Percentiles rank a stretch among this genome's conserved stretches.
Conservation (phyloP, 208 protist species). For the Acanthamoeba triangularis region DNA sequence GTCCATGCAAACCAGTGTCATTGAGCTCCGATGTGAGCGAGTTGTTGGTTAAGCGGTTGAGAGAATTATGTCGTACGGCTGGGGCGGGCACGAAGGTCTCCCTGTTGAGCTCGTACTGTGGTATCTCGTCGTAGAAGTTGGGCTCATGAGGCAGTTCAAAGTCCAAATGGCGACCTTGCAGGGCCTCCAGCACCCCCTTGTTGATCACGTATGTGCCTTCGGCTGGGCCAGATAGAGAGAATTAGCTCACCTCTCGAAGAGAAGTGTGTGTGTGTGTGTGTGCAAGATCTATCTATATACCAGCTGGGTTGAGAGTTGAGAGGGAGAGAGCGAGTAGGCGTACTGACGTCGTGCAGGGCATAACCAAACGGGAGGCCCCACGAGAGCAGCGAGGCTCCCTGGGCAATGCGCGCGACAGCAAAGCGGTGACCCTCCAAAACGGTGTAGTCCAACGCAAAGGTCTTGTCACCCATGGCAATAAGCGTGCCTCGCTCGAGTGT, state of each 20-base stretch:
- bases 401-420: conserved; percentile 25
- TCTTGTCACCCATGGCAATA: neutral
- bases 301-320: too few relatives aligned
- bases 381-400: conserved; percentile 66
- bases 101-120: neutral
- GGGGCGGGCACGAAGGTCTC: neutral
- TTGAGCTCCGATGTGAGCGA: neutral
- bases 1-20: neutral
- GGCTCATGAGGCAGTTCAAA: conserved; percentile 72
- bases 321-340: too few relatives aligned
- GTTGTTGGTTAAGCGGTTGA: neutral
- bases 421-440: conserved; percentile 84
- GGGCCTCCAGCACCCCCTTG: conserved; percentile 59
- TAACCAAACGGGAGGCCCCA: conserved; percentile 83
- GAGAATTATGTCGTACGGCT: conserved; percentile 8
- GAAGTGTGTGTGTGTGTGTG: too few relatives aligned
- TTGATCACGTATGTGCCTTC: conserved; percentile 78
- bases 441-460: conserved; percentile 32
- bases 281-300: too few relatives aligned
- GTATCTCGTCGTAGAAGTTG: conserved; percentile 79
- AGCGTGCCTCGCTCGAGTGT: neutral
- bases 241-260: too few relatives aligned
- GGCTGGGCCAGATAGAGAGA: neutral
- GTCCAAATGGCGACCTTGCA: conserved; percentile 59
- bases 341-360: conserved; percentile 67